Evolutionary conservation across 2,329 filamentous ascomycete genomes (phyloP).

Genomic region (Fusarium multiceps): DNA sequence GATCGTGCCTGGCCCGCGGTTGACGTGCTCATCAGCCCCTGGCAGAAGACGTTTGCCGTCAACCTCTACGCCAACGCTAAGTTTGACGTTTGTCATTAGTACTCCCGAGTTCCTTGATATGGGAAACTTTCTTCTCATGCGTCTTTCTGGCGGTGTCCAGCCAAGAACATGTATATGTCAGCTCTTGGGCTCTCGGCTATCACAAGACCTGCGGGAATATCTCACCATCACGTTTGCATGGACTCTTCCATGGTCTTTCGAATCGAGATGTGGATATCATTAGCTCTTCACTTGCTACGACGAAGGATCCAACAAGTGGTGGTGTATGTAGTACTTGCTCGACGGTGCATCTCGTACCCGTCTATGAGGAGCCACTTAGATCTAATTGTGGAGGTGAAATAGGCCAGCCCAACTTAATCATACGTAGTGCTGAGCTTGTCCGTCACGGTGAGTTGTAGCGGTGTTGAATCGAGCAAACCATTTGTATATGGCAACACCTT

Average conservation of each 20-base stretch:
- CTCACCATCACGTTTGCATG: conserved; percentile 7
- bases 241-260: conserved; percentile 20
- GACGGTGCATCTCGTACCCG: neutral
- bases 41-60: conserved; percentile 22
- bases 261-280: conserved; percentile 26
- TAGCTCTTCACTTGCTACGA: conserved; percentile 6
- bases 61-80: conserved; percentile 33
- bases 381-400: conserved; percentile 28
- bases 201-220: conserved; percentile 6
- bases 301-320: neutral
- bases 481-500: conserved; percentile 27
- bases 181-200: conserved; percentile 5
- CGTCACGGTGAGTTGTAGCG: conserved; percentile 19
- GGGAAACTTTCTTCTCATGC: neutral
- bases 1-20: conserved; percentile 12
- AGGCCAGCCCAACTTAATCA: conserved; percentile 12
- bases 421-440: conserved; percentile 26
- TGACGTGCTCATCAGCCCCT: conserved; percentile 29
- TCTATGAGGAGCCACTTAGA: conserved; percentile 7
- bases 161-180: conserved; percentile 21
- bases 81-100: neutral
- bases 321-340: conserved; percentile 32
- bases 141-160: conserved; percentile 14
- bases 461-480: conserved; percentile 34
- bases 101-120: conserved; percentile 8